These are phyloP conservation scores for Arabidopsis suecica DNA, from an alignment of 345 rosid genomes.

Conservation along the genomic window DNA sequence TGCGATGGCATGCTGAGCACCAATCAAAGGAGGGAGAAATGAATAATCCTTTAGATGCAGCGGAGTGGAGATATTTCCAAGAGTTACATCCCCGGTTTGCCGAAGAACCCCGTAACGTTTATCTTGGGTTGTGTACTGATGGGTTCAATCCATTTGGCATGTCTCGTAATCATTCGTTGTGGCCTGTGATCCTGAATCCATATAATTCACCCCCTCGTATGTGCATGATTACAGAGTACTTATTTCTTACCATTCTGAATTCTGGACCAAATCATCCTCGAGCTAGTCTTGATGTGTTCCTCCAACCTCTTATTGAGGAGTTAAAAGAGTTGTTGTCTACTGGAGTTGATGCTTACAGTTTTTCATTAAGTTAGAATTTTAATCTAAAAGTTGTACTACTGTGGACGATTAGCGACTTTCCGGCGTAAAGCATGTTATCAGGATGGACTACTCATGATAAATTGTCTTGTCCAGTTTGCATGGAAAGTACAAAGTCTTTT, in stretches of 20 bases:
- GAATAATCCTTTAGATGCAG: no score
- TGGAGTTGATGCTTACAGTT: background rate
- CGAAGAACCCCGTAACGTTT: background rate
- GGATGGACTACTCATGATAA: background rate
- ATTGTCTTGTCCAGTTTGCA: background rate
- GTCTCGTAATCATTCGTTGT: background rate
- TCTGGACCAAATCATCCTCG: no score
- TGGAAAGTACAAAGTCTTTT: background rate
- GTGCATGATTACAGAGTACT: no score
- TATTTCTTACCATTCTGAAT: no score
- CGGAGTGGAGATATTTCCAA: background rate
- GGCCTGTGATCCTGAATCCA: background rate
- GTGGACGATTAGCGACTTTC: background rate
- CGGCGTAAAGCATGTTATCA: background rate
- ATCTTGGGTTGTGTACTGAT: background rate
- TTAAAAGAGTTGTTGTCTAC: no score
- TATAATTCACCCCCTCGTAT: background rate
- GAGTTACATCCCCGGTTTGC: background rate
- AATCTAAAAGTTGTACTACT: background rate
- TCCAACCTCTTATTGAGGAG: no score
- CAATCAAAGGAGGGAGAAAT: no score
- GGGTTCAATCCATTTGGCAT: background rate
- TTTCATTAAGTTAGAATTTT: background rate
- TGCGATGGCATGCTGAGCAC: no score
- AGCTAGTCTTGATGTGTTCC: no score